phyloP scores from a whole-genome alignment of 2,329 filamentous ascomycete species.

The Talaromyces sp. region DNA sequence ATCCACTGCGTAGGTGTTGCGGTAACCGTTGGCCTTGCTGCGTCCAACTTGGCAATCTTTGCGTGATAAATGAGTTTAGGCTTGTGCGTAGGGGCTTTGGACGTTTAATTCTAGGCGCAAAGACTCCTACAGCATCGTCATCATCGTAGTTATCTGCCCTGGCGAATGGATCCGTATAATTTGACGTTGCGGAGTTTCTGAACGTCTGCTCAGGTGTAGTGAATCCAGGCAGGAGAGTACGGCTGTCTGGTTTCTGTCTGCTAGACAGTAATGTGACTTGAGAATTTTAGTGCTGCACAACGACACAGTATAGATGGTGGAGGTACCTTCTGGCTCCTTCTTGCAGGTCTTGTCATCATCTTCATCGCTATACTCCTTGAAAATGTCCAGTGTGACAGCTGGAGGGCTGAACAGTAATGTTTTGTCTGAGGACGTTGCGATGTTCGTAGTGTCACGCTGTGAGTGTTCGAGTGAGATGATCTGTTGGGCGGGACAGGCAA shows the following conservation, averaged over 20 bases:
- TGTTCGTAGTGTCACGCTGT: neutral
- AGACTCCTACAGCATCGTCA: neutral
- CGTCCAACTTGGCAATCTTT: neutral
- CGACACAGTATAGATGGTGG: neutral
- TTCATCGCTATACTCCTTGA: neutral
- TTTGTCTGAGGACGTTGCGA: neutral
- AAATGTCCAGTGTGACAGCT: neutral
- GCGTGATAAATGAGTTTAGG: neutral
- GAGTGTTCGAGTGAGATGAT: neutral
- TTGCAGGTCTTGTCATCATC: neutral
- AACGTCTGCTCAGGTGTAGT: neutral
- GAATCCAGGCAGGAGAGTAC: neutral
- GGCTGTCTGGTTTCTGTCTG: neutral
- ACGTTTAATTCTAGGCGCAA: neutral
- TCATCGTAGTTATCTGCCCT: neutral
- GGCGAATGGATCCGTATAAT: neutral
- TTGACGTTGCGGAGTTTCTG: neutral
- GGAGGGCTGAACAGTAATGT: neutral
- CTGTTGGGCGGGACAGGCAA: neutral
- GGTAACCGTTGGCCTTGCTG: neutral
- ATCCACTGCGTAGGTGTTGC: neutral
- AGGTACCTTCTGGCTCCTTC: slow-evolving; percentile 2
- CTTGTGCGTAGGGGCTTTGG: neutral
- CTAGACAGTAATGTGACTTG: neutral
- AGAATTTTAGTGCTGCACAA: neutral